A percentile compares a stretch with the other conserved stretches of the same genome.
phyloP scores from a whole-genome alignment of 23 red algal genomes.

The Cyanidioschyzon merolae region DNA sequence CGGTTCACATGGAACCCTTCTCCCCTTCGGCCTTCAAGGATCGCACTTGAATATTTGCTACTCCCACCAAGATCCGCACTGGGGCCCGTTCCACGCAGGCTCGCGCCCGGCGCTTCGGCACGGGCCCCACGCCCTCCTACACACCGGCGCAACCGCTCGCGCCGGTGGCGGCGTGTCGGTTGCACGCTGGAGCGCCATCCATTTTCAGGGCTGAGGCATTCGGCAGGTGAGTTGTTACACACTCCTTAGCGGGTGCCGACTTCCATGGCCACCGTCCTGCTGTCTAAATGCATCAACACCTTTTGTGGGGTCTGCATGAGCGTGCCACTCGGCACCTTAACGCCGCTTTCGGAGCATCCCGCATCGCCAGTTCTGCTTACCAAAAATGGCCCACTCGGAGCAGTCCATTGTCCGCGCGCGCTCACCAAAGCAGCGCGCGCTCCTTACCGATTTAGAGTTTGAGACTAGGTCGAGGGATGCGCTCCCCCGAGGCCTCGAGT shows the following conservation, averaged over 20 bases:
- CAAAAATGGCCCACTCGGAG: conserved; percentile 73
- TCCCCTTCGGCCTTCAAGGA: conserved; percentile 96
- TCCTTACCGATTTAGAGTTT: conserved; percentile 91
- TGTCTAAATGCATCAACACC: conserved; percentile 83
- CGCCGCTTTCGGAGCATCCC: conserved; percentile 73
- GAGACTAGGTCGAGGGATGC: conserved; percentile 54
- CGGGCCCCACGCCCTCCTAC: conserved; percentile 64
- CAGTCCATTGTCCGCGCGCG: conserved; percentile 19
- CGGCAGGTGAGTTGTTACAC: conserved; percentile 95
- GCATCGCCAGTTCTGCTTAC: conserved; percentile 95
- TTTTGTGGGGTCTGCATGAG: conserved; percentile 57
- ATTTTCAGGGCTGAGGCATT: conserved; percentile 97
- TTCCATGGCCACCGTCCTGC: conserved; percentile 88
- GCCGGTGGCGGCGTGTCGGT: conserved; percentile 62
- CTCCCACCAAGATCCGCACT: conserved; percentile 88
- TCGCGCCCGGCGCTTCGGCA: conserved; percentile 38
- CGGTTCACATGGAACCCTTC: conserved; percentile 93
- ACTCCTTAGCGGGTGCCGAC: conserved; percentile 79
- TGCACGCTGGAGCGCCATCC: conserved; percentile 84
- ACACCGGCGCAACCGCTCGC: conserved; percentile 29
- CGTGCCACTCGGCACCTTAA: conserved; percentile 59
- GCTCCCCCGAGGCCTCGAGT: conserved; percentile 60
- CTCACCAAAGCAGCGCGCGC: conserved; percentile 15
- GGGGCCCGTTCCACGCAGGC: conserved; percentile 62
- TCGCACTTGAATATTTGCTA: conserved; percentile 91